Percentiles rank a stretch among this genome's conserved stretches.
These are phyloP conservation scores for Populus pruinosa DNA, from an alignment of 345 rosid species.

Conservation along the genomic window DNA sequence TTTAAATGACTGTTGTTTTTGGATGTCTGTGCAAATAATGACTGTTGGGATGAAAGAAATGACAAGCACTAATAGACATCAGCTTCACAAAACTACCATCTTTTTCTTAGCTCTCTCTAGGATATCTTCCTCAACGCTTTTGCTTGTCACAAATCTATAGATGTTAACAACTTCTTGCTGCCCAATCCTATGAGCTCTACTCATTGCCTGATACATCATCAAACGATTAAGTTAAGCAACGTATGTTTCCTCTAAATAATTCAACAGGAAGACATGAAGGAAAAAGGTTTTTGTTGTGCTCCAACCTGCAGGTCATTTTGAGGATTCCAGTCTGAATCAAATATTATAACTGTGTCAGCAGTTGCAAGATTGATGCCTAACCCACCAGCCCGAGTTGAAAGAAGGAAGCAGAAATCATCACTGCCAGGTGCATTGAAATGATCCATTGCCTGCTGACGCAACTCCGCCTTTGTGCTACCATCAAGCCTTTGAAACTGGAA, in stretches of 20 bases:
- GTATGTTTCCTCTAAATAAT: background rate
- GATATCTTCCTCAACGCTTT: slow-evolving; percentile 98
- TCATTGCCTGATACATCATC: slow-evolving; percentile 77
- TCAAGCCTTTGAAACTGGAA: slow-evolving; percentile 99
- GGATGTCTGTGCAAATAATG: background rate
- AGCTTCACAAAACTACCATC: slow-evolving; percentile 53
- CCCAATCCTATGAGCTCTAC: slow-evolving; percentile 99
- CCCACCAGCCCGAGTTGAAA: slow-evolving; percentile 99
- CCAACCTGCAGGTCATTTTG: slow-evolving; percentile 96
- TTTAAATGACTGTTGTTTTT: background rate
- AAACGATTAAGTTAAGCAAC: slow-evolving; percentile 5
- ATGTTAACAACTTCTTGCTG: slow-evolving; percentile 98
- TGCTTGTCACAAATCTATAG: slow-evolving; percentile 97
- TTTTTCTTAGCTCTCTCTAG: slow-evolving; percentile 98
- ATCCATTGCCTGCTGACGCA: slow-evolving; percentile 99
- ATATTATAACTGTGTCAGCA: slow-evolving; percentile 96
- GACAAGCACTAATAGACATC: slow-evolving; percentile 4
- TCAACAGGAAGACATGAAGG: background rate
- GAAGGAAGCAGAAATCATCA: slow-evolving; percentile 99
- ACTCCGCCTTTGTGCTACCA: slow-evolving; percentile 99
- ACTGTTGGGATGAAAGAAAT: background rate
- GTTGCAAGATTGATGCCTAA: slow-evolving; percentile 98
- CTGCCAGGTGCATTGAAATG: slow-evolving; percentile 98
- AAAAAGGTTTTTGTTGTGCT: slow-evolving; percentile 2
- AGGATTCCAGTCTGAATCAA: slow-evolving; percentile 99